Evolutionary conservation across 2,329 filamentous ascomycete species (phyloP), one percentile per base, ranked within the genome.

Genomic region (Lachnellula arida): DNA sequence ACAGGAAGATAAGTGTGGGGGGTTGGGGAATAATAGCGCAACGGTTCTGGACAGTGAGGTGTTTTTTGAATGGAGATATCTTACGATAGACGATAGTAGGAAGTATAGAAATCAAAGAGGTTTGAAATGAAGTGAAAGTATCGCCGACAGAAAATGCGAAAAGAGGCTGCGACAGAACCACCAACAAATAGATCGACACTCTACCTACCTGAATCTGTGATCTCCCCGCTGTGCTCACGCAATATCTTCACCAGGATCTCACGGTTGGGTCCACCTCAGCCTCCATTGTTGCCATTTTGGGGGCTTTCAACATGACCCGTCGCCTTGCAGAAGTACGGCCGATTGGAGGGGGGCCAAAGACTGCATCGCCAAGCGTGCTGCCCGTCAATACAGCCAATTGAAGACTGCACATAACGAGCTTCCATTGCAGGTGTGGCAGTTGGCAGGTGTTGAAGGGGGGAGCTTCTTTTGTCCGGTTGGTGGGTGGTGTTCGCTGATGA

Each of bases 81-180:
- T 23, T 44, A 5, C 42, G 12, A 23, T 17, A 44, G 42, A 22
- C 22, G 19, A 22, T 12, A 22, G n/a, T 12, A 44, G 42, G 39
- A 42, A 42, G 39, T 7, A 42, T 19, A 23, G 22, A 23, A 44
- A 25, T 22, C 19, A 23, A 44, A 12, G 19, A 25, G 19, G 11
- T 11, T 12, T 14, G 19, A 44, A 25, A 25, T 14, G 11, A 12
- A 11, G 58, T 72, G 5, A 59, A 58, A 7, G 67, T 39, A 17
- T 46, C 37, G 19, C 23, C 12, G 17, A 32, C 11, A 15, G 23
- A 19, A 35, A 7, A n/a, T 49, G 28, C 44, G 28, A 32, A 47
- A 47, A 35, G 34, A 50, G 34, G 14, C 17, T 50, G 48, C 17
- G n/a, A 50, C 22, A 32, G 35, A 15, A 22, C 17, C 22, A 19